Evolutionary conservation across 2,329 filamentous ascomycete species (phyloP).

Genomic region (Boeremia exigua): DNA sequence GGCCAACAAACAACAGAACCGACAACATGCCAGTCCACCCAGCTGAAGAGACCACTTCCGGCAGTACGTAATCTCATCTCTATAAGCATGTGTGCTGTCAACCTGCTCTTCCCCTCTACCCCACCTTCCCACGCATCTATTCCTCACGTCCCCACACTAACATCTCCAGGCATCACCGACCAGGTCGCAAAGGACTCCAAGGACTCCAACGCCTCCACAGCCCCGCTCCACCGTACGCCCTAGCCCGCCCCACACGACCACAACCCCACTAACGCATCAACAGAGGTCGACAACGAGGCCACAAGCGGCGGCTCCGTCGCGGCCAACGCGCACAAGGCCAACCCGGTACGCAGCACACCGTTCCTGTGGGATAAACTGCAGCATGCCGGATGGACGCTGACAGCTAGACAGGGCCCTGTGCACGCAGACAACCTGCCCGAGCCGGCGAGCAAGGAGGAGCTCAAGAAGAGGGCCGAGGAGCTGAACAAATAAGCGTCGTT

Average conservation of each 20-base stretch:
- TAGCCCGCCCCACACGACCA: conserved; percentile 10
- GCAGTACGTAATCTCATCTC: conserved; percentile 43
- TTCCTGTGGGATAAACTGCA: conserved; percentile 5
- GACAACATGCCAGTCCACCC: conserved; percentile 50
- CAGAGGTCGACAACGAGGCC: conserved; percentile 37
- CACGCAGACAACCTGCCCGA: conserved; percentile 53
- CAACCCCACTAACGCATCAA: not conserved
- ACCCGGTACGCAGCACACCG: conserved; percentile 40
- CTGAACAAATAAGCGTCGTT: conserved; percentile 52
- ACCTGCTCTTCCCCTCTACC: no score
- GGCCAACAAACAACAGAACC: conserved; percentile 12
- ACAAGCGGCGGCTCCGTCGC: conserved; percentile 44
- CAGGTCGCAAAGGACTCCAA: conserved; percentile 53
- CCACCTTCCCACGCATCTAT: not conserved
- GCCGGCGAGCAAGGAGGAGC: conserved; percentile 56
- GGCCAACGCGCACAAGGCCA: conserved; percentile 51
- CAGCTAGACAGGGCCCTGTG: conserved; percentile 49
- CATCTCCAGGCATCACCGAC: conserved; percentile 50
- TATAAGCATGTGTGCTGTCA: not conserved
- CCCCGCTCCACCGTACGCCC: conserved; percentile 41
- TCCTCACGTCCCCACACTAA: not conserved
- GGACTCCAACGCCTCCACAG: conserved; percentile 49
- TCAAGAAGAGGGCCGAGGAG: conserved; percentile 58
- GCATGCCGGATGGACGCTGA: conserved; percentile 12
- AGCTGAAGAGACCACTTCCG: conserved; percentile 48